phyloP scores from a whole-genome alignment of 495 filamentous ascomycete species.

The Xylaria sp. region DNA sequence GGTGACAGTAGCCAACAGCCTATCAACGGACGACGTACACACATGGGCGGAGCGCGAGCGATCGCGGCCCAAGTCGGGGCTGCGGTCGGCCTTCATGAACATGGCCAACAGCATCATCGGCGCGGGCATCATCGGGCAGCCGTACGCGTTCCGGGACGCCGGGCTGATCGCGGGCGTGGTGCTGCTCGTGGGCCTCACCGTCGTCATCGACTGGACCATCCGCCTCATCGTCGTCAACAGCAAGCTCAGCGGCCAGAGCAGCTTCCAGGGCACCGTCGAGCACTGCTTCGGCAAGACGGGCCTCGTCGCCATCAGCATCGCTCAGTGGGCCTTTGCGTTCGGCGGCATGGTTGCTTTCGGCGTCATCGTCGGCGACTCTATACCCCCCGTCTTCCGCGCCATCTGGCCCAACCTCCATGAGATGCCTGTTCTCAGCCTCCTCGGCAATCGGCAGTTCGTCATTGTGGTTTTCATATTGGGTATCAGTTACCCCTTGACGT shows the following conservation, averaged over 20 bases:
- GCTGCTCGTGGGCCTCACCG: constrained; percentile 77
- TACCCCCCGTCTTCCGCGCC: constrained; percentile 85
- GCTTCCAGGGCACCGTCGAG: constrained; percentile 94
- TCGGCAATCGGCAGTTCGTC: constrained; percentile 79
- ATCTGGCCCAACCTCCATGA: constrained; percentile 77
- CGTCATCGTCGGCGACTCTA: constrained; percentile 94
- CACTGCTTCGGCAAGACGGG: constrained; percentile 89
- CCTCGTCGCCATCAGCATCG: constrained; percentile 86
- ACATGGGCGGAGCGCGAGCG: constrained; percentile 53
- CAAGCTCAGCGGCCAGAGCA: constrained; percentile 89
- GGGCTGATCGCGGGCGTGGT: constrained; percentile 81
- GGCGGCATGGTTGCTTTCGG: constrained; percentile 98
- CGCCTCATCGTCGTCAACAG: constrained; percentile 94
- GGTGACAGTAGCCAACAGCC: constrained; percentile 72
- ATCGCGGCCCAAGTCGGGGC: constrained; percentile 54
- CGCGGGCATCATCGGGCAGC: constrained; percentile 96
- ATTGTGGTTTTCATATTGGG: constrained; percentile 86
- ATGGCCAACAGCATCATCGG: constrained; percentile 99
- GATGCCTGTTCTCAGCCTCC: constrained; percentile 78
- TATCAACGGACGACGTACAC: constrained; percentile 45
- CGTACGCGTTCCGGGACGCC: constrained; percentile 91
- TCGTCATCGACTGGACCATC: constrained; percentile 96
- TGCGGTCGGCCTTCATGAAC: constrained; percentile 82
- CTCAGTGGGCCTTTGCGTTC: constrained; percentile 98
- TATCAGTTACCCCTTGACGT: constrained; percentile 87